These are phyloP conservation scores for Heterobasidion occidentale DNA, from an alignment of 1,284 basidiomycete species.

Conservation along the genomic window DNA sequence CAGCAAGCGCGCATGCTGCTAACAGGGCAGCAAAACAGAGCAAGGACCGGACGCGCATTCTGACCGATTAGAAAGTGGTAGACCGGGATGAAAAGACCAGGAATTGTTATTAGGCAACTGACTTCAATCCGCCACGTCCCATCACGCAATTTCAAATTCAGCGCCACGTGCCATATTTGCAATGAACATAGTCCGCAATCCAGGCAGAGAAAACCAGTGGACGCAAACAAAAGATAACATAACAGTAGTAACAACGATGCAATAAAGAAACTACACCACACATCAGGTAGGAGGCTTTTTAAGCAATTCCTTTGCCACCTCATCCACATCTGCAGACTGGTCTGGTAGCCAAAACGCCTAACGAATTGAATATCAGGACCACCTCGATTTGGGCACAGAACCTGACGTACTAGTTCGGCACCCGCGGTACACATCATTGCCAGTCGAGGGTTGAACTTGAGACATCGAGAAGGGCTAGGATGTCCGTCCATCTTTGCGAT, in stretches of 20 bases:
- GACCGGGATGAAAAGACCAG: too few relatives aligned
- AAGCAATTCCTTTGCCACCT: constrained; percentile 41
- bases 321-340: constrained; percentile 38
- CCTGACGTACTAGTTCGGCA: constrained; percentile 65
- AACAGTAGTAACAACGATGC: neutral
- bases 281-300: constrained; percentile 21
- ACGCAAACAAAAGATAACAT: neutral
- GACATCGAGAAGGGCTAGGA: constrained; percentile 75
- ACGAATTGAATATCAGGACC: constrained; percentile 3
- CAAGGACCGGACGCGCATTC: constrained; percentile 10
- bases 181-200: too few relatives aligned
- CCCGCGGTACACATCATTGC: constrained; percentile 89
- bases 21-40: constrained; percentile 8
- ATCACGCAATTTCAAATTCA: too few relatives aligned
- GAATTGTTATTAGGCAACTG: neutral
- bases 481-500: constrained; percentile 63
- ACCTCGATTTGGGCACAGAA: neutral
- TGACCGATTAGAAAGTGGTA: neutral
- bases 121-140: neutral
- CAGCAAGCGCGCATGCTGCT: constrained; percentile 7
- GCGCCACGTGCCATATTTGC: too few relatives aligned
- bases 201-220: neutral
- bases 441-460: constrained; percentile 81
- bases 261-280: neutral
- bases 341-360: constrained; percentile 85